phyloP scores from a whole-genome alignment of 768 basidiomycete species.

The Tylopilus vinaceipallidus region DNA sequence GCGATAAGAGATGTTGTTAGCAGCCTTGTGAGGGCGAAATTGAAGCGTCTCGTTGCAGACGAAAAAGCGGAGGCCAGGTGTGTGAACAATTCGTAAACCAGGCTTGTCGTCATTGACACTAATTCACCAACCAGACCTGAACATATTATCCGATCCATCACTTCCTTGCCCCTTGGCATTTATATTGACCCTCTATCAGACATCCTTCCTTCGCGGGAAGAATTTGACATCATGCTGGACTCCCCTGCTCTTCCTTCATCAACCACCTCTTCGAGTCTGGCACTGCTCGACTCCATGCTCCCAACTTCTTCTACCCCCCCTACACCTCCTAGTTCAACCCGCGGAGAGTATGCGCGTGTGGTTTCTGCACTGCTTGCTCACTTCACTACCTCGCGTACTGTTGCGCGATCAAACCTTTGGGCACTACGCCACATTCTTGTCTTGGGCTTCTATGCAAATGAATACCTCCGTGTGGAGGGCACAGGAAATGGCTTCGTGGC shows the following conservation, averaged over 20 bases:
- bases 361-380: slow-evolving; percentile 54
- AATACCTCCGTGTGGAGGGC: slow-evolving; percentile 54
- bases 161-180: slow-evolving; percentile 36
- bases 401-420: slow-evolving; percentile 60
- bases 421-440: slow-evolving; percentile 67
- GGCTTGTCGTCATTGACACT: not conserved
- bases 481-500: slow-evolving; percentile 49
- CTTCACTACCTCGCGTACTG: slow-evolving; percentile 56
- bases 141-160: slow-evolving; percentile 41
- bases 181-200: slow-evolving; percentile 43
- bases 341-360: slow-evolving; percentile 56
- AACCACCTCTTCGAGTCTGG: slow-evolving; percentile 53
- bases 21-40: slow-evolving; percentile 38
- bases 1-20: slow-evolving; percentile 28
- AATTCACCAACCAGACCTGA: slow-evolving; percentile 38
- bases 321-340: slow-evolving; percentile 4
- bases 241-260: slow-evolving; percentile 41
- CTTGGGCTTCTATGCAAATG: slow-evolving; percentile 59
- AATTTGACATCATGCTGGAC: slow-evolving; percentile 47
- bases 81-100: slow-evolving; percentile 4
- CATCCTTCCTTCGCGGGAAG: slow-evolving; percentile 48
- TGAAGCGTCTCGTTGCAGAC: slow-evolving; percentile 44
- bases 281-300: slow-evolving; percentile 58
- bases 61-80: slow-evolving; percentile 32
- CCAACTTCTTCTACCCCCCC: slow-evolving; percentile 39